Evolutionary conservation across 75 land plant species (phyloP).

Genomic region (Cryptomeria japonica): DNA sequence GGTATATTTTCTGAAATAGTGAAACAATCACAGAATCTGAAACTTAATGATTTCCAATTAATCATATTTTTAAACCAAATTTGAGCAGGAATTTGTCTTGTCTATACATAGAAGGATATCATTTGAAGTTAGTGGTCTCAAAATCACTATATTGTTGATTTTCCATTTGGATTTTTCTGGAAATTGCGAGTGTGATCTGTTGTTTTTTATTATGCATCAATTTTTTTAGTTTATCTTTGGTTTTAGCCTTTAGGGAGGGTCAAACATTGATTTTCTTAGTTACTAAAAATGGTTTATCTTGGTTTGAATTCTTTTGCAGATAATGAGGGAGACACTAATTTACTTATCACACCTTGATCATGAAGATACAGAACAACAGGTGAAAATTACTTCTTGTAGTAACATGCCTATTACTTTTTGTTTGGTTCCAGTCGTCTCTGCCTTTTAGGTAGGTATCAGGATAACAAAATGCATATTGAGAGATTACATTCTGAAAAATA

Average conservation of each 20-base stretch:
- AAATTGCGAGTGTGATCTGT: not conserved
- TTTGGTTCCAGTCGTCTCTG: not conserved
- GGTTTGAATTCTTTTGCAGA: conserved; percentile 46
- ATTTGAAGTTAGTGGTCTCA: not conserved
- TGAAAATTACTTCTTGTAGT: conserved; percentile 15
- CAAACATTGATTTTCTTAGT: not conserved
- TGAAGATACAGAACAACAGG: conserved; percentile 99
- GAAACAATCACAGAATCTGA: not conserved
- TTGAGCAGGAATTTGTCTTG: too few species aligned
- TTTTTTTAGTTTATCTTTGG: not conserved
- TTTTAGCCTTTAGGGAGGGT: not conserved
- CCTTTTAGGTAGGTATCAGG: not conserved
- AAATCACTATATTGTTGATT: not conserved
- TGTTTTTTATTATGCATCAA: not conserved
- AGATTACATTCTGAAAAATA: not conserved
- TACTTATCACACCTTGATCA: conserved; percentile 96
- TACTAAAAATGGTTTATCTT: not conserved
- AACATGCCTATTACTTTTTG: not conserved
- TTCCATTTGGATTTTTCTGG: not conserved
- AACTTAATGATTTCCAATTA: not conserved
- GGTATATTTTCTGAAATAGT: conserved; percentile 32
- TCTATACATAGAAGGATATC: not conserved
- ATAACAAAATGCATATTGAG: not conserved
- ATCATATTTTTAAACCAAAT: too few species aligned
- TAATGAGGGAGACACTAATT: conserved; percentile 96